Percentiles rank a stretch among this genome's conserved stretches.
Conservation (phyloP, 495 filamentous ascomycete genomes). For the Pyronema domesticum region DNA sequence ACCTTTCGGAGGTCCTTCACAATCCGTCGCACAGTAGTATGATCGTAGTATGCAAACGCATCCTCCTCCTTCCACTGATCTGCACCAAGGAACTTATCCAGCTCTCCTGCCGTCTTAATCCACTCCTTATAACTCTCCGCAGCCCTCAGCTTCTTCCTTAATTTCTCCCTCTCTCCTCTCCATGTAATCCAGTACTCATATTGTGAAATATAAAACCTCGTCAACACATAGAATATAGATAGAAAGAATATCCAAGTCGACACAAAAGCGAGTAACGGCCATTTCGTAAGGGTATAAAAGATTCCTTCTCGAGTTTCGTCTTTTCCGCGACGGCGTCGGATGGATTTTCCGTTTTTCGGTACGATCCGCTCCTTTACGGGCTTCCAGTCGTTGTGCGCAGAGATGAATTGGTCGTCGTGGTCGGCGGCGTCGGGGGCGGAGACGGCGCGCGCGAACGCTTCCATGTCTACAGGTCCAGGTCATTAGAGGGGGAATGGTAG, state of each 20-base stretch:
- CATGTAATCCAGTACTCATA: constrained; percentile 68
- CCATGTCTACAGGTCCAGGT: constrained; percentile 26
- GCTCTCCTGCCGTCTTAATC: constrained; percentile 53
- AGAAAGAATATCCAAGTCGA: constrained; percentile 59
- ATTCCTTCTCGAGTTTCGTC: constrained; percentile 93
- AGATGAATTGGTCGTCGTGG: constrained; percentile 38
- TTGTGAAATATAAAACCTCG: constrained; percentile 70
- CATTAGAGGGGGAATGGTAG: not conserved
- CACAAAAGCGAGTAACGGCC: constrained; percentile 69
- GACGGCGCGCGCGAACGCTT: constrained; percentile 41
- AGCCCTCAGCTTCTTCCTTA: constrained; percentile 50
- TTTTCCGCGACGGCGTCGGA: constrained; percentile 31
- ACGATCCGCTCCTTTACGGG: constrained; percentile 53
- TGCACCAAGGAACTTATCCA: constrained; percentile 71
- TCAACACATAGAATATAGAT: constrained; percentile 49
- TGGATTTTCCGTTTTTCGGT: constrained; percentile 26
- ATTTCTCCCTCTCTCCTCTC: constrained; percentile 50
- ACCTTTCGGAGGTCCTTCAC: constrained; percentile 49
- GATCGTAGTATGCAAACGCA: constrained; percentile 90
- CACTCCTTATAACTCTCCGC: constrained; percentile 65
- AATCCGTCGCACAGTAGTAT: constrained; percentile 58
- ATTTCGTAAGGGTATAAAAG: constrained; percentile 72
- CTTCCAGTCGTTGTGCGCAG: constrained; percentile 71
- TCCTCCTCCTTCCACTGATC: constrained; percentile 71
- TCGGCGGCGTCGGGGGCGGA: constrained; percentile 32